phyloP scores from a whole-genome alignment of 192 early-diverging fungal genomes.

The Paraglomus occultum region DNA sequence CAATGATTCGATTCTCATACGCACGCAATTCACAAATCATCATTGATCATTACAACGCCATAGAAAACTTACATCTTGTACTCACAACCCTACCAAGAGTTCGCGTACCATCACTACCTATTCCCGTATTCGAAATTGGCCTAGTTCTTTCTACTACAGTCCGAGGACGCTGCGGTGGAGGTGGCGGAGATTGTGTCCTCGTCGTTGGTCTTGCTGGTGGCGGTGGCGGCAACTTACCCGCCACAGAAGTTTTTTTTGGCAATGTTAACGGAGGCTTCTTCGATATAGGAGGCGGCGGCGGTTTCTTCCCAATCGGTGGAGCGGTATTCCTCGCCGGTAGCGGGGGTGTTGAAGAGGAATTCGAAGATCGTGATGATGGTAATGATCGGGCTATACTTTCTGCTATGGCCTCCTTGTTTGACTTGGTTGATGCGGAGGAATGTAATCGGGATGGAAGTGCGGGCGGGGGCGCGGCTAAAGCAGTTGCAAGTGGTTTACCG shows the following conservation, averaged over 20 bases:
- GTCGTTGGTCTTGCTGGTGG: slow-evolving; percentile 24
- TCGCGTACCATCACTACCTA: slow-evolving; percentile 1
- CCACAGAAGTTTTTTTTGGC: too few relatives aligned
- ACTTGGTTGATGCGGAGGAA: not conserved
- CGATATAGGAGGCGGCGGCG: too few relatives aligned
- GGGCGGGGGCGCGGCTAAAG: not conserved
- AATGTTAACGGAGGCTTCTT: too few relatives aligned
- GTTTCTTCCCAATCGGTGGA: not conserved
- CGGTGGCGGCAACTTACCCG: not conserved
- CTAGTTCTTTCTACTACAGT: slow-evolving; percentile 2
- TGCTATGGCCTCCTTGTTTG: slow-evolving; percentile 8
- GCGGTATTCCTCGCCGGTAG: not conserved
- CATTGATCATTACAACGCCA: slow-evolving; percentile 31
- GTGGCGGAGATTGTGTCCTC: slow-evolving; percentile 31
- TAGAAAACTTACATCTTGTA: slow-evolving; percentile 33
- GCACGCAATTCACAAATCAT: too few relatives aligned
- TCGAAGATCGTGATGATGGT: slow-evolving; percentile 29
- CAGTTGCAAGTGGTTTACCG: not conserved
- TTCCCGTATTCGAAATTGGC: too few relatives aligned
- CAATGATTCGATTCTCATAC: slow-evolving; percentile 2
- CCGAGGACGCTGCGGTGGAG: slow-evolving; percentile 33
- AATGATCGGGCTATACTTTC: slow-evolving; percentile 32
- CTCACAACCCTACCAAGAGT: slow-evolving; percentile 24
- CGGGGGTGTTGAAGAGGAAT: slow-evolving; percentile 9
- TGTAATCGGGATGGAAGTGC: not conserved